These are phyloP conservation scores for Colletotrichum kahawae DNA, from an alignment of 2,329 filamentous ascomycete species.

Conservation along the genomic window DNA sequence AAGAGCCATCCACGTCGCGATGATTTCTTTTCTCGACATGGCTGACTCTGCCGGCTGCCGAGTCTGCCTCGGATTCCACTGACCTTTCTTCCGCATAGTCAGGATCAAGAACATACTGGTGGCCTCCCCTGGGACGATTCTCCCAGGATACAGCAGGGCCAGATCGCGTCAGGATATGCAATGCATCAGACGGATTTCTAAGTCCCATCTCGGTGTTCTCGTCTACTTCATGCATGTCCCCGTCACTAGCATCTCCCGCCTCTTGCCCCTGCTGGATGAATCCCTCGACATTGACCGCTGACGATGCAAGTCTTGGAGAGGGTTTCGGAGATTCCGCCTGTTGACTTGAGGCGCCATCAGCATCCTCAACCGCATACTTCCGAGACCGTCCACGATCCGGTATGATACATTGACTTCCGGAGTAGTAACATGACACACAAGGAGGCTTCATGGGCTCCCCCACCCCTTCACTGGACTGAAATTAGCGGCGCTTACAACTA, in stretches of 20 bases:
- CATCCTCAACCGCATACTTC: not conserved
- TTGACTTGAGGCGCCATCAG: not conserved
- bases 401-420: not conserved
- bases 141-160: rapidly evolving
- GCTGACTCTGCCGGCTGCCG: rapidly evolving
- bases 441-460: not conserved
- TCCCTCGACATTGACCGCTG: rapidly evolving
- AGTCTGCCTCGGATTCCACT: rapidly evolving
- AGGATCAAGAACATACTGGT: not conserved
- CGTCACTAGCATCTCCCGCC: not conserved
- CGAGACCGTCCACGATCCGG: not conserved
- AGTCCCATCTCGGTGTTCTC: not conserved
- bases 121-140: not conserved
- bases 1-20: not conserved
- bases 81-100: rapidly evolving
- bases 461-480: not conserved
- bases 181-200: not conserved
- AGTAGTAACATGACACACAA: not conserved
- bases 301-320: not conserved
- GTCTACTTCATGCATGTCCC: not conserved
- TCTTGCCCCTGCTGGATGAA: rapidly evolving
- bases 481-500: not conserved
- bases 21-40: not conserved
- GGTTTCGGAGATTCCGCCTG: not conserved
- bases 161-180: not conserved